Percentiles rank a stretch among this genome's conserved stretches.
Evolutionary conservation across 73 alveolate species (phyloP).

Genomic region (Uronychia binucleata): DNA sequence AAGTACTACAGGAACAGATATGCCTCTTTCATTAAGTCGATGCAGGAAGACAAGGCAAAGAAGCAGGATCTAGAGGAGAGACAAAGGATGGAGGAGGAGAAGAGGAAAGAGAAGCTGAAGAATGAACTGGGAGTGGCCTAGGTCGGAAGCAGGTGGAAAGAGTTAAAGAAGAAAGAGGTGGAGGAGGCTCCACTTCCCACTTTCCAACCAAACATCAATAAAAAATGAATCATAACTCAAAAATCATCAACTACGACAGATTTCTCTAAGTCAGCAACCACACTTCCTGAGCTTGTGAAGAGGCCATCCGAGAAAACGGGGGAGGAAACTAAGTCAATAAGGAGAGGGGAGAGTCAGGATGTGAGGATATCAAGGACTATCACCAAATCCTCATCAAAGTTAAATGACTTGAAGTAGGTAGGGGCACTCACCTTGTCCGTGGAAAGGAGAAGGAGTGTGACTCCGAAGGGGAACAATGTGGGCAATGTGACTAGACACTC

Average conservation of each 20-base stretch:
- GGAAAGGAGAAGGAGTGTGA: background rate
- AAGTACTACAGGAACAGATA: slow-evolving; percentile 64
- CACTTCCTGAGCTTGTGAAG: slow-evolving; percentile 1
- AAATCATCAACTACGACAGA: slow-evolving; percentile 1
- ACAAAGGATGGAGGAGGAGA: slow-evolving; percentile 49
- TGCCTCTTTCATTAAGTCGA: slow-evolving; percentile 56
- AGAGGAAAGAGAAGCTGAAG: slow-evolving; percentile 50
- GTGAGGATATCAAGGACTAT: background rate
- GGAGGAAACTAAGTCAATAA: background rate
- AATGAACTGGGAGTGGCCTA: slow-evolving; percentile 51
- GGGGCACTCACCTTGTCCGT: background rate
- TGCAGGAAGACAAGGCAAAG: slow-evolving; percentile 51
- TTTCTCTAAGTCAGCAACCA: background rate
- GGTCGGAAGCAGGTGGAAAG: slow-evolving; percentile 50
- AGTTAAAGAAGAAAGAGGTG: background rate
- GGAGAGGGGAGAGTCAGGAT: background rate
- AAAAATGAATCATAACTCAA: background rate
- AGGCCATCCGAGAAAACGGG: background rate
- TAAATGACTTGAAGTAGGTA: background rate
- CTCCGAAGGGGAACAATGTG: background rate
- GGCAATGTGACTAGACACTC: background rate
- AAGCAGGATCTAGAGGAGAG: slow-evolving; percentile 55
- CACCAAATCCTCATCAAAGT: background rate
- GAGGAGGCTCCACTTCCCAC: background rate
- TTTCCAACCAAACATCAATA: background rate